phyloP scores from a whole-genome alignment of 2,329 filamentous ascomycete genomes.

The Drechslerella coelobrocha region DNA sequence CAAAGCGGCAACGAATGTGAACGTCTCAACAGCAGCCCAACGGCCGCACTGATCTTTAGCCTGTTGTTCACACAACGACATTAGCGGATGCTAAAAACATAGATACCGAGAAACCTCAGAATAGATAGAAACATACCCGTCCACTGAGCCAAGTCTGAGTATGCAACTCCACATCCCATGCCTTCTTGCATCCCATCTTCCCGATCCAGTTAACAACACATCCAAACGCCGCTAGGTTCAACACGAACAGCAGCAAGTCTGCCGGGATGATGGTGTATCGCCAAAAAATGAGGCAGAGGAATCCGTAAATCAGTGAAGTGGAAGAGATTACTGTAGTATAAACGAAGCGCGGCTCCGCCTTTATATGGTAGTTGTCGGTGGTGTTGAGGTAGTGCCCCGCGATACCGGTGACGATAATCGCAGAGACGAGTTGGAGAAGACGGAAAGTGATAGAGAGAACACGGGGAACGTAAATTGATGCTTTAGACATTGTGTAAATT shows the following conservation, averaged over 20 bases:
- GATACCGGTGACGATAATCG: slow-evolving; percentile 40
- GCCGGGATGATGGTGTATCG: slow-evolving; percentile 36
- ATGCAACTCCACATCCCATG: slow-evolving; percentile 40
- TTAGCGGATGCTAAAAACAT: not conserved
- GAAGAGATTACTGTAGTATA: slow-evolving; percentile 34
- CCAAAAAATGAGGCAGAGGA: slow-evolving; percentile 41
- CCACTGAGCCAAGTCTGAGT: slow-evolving; percentile 42
- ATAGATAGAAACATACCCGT: slow-evolving; percentile 32
- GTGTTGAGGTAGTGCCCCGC: slow-evolving; percentile 46
- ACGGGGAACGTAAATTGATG: slow-evolving; percentile 40
- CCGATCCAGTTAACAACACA: slow-evolving; percentile 36
- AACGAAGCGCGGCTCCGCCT: slow-evolving; percentile 34
- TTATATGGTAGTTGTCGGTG: slow-evolving; percentile 20
- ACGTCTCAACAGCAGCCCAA: slow-evolving; percentile 47
- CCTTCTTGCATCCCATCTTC: slow-evolving; percentile 31
- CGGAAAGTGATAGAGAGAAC: slow-evolving; percentile 27
- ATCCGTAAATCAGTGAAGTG: slow-evolving; percentile 33
- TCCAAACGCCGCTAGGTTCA: slow-evolving; percentile 41
- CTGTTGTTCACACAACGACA: slow-evolving; percentile 4
- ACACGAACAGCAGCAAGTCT: slow-evolving; percentile 38
- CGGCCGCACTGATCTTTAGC: slow-evolving; percentile 41
- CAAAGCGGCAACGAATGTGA: slow-evolving; percentile 38
- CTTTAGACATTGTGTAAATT: slow-evolving; percentile 25
- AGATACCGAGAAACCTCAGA: too few relatives aligned
- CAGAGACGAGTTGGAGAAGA: slow-evolving; percentile 32